These are phyloP conservation scores for Talaromyces marneffei DNA, from an alignment of 2,329 filamentous ascomycete species.

Conservation along the genomic window DNA sequence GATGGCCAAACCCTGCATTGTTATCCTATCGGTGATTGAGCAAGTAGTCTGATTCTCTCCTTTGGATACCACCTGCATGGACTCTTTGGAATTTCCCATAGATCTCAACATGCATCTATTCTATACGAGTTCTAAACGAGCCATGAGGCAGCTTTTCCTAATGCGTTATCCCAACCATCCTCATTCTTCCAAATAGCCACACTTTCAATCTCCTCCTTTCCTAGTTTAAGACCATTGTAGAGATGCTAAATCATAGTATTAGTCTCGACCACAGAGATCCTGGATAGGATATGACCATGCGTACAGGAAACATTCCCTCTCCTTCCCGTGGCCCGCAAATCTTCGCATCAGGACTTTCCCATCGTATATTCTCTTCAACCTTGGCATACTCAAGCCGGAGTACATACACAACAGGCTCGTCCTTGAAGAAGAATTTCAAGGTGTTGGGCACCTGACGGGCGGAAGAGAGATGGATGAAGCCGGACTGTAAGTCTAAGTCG, in stretches of 20 bases:
- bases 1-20: conserved; percentile 33
- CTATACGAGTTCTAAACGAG: conserved; percentile 22
- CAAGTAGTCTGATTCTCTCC: neutral
- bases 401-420: conserved; percentile 34
- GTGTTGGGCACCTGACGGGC: conserved; percentile 35
- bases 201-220: conserved; percentile 34
- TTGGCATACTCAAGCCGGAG: conserved; percentile 31
- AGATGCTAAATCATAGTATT: conserved; percentile 26
- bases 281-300: conserved; percentile 9
- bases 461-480: conserved; percentile 37
- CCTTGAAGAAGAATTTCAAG: conserved; percentile 33
- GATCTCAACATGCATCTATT: neutral
- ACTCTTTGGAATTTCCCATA: neutral
- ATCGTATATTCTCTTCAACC: conserved; percentile 28
- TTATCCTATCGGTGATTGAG: conserved; percentile 30
- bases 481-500: conserved; percentile 30
- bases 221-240: conserved; percentile 35
- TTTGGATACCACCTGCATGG: neutral
- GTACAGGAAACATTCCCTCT: conserved; percentile 37
- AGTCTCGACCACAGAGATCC: neutral
- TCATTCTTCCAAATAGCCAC: conserved; percentile 34
- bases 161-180: conserved; percentile 32
- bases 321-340: conserved; percentile 32
- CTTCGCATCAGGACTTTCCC: conserved; percentile 35
- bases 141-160: conserved; percentile 31